Base-by-base conservation (phyloP, 75 land plant species). In the Picea sitchensis region DNA sequence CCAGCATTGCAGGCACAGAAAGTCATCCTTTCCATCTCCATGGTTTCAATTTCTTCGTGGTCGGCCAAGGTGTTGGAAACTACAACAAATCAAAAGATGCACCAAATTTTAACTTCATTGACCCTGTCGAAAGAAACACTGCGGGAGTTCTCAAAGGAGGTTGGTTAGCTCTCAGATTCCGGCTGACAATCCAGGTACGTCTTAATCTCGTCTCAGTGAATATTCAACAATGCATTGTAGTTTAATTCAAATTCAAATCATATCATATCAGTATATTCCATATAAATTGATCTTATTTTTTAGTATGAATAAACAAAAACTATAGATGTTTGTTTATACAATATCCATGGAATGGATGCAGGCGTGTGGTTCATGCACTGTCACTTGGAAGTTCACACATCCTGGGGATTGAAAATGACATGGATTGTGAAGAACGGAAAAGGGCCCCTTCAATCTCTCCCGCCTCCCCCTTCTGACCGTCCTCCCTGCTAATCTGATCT, bases 331-430 rank as follows among this genome's bases (percentile, higher is more conserved):
- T 38, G 4, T 47, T 47, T 5, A 47, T 47, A 5, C 6, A 6
- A 47, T 5, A 47, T 6, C 8, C 51, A 47, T 47, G 51, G 8
- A 47, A 47, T 41, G 65, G 15, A 41, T 79, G 82, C 83, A 84
- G 88, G 91, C 2, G 90, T 83, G 3, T 88, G 90, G 90, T 84
- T 86, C 64, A 83, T 88, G 85, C 91, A 89, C 76, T 88, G 90
- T 64, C 90, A 88, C 60, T 32, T 86, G 32, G 90, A 88, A 26
- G 78, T 88, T 32, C 91, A 89, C 69, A 75, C 79, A 15, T 82
- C 83, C 14, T 90, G 91, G 91, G 91, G 91, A 31, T 82, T 90
- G 85, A 82, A 74, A 68, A 90, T 87, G 89, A 89, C 85, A 0
- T 90, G 88, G 81, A 59, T 87, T 17, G 91, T 90, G 14, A 76